A percentile compares a stretch with the other conserved stretches of the same genome.
These are phyloP conservation scores for Komagataella kurtzmanii DNA, from an alignment of 805 yeast species.

Conservation along the genomic window DNA sequence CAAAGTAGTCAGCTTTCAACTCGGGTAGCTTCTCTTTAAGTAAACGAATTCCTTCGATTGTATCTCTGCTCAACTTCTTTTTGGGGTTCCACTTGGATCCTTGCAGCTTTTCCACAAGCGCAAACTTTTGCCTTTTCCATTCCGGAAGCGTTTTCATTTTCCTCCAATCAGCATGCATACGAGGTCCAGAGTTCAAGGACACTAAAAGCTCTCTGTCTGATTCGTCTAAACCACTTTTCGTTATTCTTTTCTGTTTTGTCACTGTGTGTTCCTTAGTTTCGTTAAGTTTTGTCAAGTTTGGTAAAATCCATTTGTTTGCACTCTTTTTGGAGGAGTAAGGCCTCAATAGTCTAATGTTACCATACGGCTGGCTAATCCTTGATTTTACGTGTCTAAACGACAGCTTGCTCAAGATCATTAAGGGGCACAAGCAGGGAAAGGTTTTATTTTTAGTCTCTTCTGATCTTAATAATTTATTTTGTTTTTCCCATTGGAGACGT, in stretches of 20 bases:
- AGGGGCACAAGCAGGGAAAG: too few relatives aligned
- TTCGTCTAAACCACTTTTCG: constrained; percentile 5
- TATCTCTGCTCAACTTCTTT: constrained; percentile 50
- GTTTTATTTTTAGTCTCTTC: neutral
- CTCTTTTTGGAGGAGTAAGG: constrained; percentile 5
- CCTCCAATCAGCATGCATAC: constrained; percentile 32
- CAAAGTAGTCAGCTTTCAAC: constrained; percentile 42
- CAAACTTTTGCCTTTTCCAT: constrained; percentile 61
- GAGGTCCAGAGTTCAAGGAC: constrained; percentile 9
- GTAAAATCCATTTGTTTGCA: constrained; percentile 20
- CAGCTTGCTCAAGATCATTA: neutral
- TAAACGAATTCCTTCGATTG: constrained; percentile 50
- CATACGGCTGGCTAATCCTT: neutral
- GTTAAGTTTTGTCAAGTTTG: constrained; percentile 17
- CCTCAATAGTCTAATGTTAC: neutral
- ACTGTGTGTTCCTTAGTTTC: constrained; percentile 9
- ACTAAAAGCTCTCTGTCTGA: constrained; percentile 7
- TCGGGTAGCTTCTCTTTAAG: constrained; percentile 47
- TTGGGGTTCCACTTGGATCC: constrained; percentile 53
- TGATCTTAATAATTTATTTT: neutral
- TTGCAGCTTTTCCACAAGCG: constrained; percentile 47
- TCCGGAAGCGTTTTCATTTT: constrained; percentile 28
- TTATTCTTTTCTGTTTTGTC: constrained; percentile 4
- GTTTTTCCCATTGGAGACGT: neutral
- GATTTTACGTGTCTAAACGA: too few relatives aligned